Evolutionary conservation across 2,329 filamentous ascomycete genomes (phyloP).

Genomic region (Penicillium sp.): DNA sequence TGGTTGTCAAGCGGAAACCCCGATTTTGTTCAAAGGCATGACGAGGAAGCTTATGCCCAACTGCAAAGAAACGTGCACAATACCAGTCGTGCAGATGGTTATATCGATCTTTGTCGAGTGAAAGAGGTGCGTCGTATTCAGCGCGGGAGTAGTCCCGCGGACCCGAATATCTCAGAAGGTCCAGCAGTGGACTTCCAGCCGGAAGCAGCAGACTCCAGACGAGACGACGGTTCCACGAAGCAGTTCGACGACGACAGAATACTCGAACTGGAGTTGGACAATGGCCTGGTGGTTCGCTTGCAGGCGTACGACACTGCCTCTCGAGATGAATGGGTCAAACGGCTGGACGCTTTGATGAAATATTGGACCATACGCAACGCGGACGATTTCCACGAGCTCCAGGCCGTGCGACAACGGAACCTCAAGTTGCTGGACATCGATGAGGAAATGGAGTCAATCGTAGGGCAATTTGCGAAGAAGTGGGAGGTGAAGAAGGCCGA

Average conservation of each 20-base stretch:
- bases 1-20: constrained; percentile 55
- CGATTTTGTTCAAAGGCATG: constrained; percentile 49
- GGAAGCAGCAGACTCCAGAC: constrained; percentile 45
- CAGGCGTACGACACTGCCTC: constrained; percentile 58
- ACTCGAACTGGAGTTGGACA: constrained; percentile 62
- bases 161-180: constrained; percentile 52
- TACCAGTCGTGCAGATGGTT: constrained; percentile 59
- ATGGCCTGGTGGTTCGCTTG: constrained; percentile 60
- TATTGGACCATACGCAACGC: constrained; percentile 62
- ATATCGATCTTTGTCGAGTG: constrained; percentile 61
- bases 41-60: constrained; percentile 60
- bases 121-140: constrained; percentile 56
- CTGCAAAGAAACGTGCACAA: constrained; percentile 58
- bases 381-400: constrained; percentile 58
- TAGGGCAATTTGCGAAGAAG: constrained; percentile 66
- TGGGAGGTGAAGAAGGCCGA: constrained; percentile 66
- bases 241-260: constrained; percentile 57
- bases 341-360: constrained; percentile 54
- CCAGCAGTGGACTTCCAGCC: constrained; percentile 57
- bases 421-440: constrained; percentile 61
- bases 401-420: constrained; percentile 57
- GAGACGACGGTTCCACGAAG: constrained; percentile 53
- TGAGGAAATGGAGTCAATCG: constrained; percentile 61
- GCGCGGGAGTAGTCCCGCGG: constrained; percentile 51
- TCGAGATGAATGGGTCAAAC: constrained; percentile 61